Conservation (phyloP, 2,329 filamentous ascomycete species). For the Aspergillus ibericus region DNA sequence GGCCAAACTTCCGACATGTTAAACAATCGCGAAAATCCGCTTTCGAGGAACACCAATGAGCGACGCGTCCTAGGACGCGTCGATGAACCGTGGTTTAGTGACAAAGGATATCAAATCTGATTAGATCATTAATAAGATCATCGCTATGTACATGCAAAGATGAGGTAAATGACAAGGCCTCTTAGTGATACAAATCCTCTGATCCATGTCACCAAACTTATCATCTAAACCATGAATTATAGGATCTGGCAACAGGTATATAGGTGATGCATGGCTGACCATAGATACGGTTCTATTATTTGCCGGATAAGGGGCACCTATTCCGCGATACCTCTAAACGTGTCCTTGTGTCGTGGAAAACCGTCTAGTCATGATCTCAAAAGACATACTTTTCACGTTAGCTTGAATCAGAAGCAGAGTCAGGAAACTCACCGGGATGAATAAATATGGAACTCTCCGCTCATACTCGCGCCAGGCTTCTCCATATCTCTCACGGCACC, state of each 20-base stretch:
- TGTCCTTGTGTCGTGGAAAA: no score
- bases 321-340: no score
- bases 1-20: not conserved
- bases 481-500: constrained; percentile 74
- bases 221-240: no score
- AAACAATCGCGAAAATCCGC: not conserved
- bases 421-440: constrained; percentile 64
- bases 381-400: constrained; percentile 19
- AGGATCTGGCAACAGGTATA: no score
- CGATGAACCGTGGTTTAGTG: not conserved
- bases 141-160: not conserved
- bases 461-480: constrained; percentile 80
- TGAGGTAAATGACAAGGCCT: no score
- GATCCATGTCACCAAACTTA: no score
- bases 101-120: not conserved
- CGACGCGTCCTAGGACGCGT: not conserved
- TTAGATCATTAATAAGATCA: no score
- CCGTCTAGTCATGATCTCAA: not conserved
- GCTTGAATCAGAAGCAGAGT: not conserved
- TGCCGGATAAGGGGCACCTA: no score
- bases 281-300: no score
- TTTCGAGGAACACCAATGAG: not conserved
- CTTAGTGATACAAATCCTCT: no score
- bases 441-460: constrained; percentile 74
- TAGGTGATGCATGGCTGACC: no score